Base-by-base conservation (phyloP, 495 filamentous ascomycete genomes). In the Penicillium atrosanguineum region DNA sequence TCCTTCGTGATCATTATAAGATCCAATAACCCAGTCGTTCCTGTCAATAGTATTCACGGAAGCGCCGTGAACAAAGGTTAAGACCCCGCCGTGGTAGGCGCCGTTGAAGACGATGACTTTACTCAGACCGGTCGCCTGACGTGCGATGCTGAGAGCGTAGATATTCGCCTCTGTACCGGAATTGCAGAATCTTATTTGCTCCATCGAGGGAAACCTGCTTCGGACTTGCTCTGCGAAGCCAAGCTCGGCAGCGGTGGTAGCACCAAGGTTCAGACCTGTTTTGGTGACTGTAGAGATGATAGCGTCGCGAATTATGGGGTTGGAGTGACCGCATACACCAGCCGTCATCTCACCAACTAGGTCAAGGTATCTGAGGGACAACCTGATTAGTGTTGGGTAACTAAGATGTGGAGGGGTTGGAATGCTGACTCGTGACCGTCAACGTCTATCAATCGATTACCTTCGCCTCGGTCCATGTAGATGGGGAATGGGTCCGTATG, bases 401-500 rank as follows among this genome's bases (percentile, higher is more conserved):
- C 19, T 23, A 7, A 23, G 0, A 14, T 12, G 6, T 23, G 1
- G 34, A 21, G 11, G 15, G 39, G 6, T 18, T 21, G 46, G 12
- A 6, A 44, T 0, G 45, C 55, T 9, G 19, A 62, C 57, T 58
- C 57, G 19, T 59, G 45, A 4, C 62, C 57, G 25, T 64, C 62
- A 8, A 51, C 40, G 25, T 52, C 48, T 0, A 44, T 69, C 28
- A 79, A 56, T 20, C 55, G 67, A 46, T 64, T 65, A 2, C 51
- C 74, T 51, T 68, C 55, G 25, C 73, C 78, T 21, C 48, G 71
- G 46, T 57, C 63, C 65, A 78, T 70, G 56, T 65, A 67, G 15
- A 86, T 50, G 0, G 83, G 83, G 51, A 84, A 87, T 0, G 84
- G 83, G 4, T 60, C 62, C n/a, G 71, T 73, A 63, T 84, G 74